Conservation (phyloP, 768 basidiomycete species). For the Tulasnella sp. region DNA sequence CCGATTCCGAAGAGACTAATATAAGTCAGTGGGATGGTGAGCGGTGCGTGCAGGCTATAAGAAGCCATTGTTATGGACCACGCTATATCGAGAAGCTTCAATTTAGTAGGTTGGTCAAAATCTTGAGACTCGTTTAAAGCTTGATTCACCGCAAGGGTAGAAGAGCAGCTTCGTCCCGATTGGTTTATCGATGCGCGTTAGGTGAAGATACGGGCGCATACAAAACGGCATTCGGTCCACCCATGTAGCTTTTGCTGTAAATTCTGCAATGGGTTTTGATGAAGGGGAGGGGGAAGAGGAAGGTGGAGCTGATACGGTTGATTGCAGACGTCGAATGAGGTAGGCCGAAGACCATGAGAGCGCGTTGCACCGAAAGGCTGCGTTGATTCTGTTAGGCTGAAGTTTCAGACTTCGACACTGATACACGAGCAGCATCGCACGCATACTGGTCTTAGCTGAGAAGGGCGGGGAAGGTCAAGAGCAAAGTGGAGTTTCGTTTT, state of each 20-base stretch:
- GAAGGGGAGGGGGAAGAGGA: background rate
- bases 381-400: too few species aligned
- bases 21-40: slow-evolving; percentile 60
- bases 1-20: slow-evolving; percentile 77
- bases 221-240: slow-evolving; percentile 49
- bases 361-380: background rate
- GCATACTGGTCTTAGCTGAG: too few species aligned
- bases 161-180: slow-evolving; percentile 86
- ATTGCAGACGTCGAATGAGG: background rate
- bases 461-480: too few species aligned
- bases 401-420: too few species aligned
- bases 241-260: slow-evolving; percentile 37
- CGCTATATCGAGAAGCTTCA: slow-evolving; percentile 36
- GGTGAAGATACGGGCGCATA: slow-evolving; percentile 66
- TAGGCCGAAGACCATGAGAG: background rate
- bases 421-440: too few species aligned
- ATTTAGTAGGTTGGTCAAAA: background rate
- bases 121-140: background rate
- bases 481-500: too few species aligned
- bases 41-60: slow-evolving; percentile 60
- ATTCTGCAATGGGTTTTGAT: background rate
- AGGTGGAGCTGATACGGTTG: background rate
- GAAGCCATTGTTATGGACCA: slow-evolving; percentile 99
- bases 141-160: slow-evolving; percentile 79
- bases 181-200: slow-evolving; percentile 90